Evolutionary conservation across 345 rosid genomes (phyloP), one percentile per base, ranked within the genome.

Genomic region (Durio zibethinus): DNA sequence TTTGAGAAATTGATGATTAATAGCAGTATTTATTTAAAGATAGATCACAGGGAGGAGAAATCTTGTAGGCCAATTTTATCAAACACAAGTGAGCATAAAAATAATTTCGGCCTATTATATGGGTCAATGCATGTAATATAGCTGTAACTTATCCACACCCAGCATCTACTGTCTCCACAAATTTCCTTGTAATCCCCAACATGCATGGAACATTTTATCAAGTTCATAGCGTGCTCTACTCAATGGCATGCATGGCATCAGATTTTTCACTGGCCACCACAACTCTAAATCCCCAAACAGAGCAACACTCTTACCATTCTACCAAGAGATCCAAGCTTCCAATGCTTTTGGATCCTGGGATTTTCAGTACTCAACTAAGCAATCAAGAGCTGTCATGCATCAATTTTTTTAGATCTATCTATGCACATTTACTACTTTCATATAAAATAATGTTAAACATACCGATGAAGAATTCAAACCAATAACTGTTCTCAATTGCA

Each of bases 381-480:
- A 25, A 40, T 15, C 38, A 45, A 45, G 38, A 14, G 50, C 20
- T 43, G 73, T 14, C 36, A 43, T 43, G 36, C 25, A 45, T 45
- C 21, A 47, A 69, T 25, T 36, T 25, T 68, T 25, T 1, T 45
- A 45, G 21, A 53, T 29, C 56, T 69, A 25, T 15, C 48, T 25
- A 1, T 25, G 57, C 36, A 45, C 38, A 27, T 5, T 45, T 45
- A 9, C 73, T 45, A 45, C 14, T 16, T 45, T 27, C 29, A 16
- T 50, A 15, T 53, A 38, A 54, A 43, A 69, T 52, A 74, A 47
- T 74, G 63, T 54, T 48, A 67, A 78, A 88, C 97, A 85, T 94
- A 94, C 98, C 98, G 84, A 94, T 82, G 75, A 94, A 94, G 83
- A 94, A 93, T 82, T 94, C 97, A 80, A 94, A 91, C 98, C 97